Evolutionary conservation across 2,329 filamentous ascomycete genomes (phyloP).

Genomic region (Endoconidiophora polonica): DNA sequence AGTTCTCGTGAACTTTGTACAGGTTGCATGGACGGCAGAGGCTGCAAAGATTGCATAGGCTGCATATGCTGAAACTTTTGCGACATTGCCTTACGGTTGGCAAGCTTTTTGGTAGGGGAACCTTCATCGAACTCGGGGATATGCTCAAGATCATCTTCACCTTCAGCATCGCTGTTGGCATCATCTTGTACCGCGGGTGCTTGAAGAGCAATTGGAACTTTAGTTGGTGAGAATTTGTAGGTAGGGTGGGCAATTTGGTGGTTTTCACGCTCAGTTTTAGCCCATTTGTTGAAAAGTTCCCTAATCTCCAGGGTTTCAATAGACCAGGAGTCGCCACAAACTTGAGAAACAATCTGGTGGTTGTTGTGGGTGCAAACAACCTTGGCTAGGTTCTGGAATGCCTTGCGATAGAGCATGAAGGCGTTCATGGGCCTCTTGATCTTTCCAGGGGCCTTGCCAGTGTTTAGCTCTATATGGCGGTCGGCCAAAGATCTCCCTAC

Average conservation of each 20-base stretch:
- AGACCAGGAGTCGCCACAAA: constrained; percentile 78
- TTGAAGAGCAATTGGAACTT: constrained; percentile 19
- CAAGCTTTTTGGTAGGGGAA: not conserved
- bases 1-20: no score
- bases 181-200: constrained; percentile 26
- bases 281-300: constrained; percentile 60
- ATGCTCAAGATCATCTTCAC: constrained; percentile 1
- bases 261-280: constrained; percentile 65
- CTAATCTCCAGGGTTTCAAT: constrained; percentile 59
- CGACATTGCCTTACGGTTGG: no score
- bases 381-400: constrained; percentile 77
- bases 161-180: constrained; percentile 6
- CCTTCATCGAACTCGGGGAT: not conserved
- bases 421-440: constrained; percentile 91
- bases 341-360: constrained; percentile 77
- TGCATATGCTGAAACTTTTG: no score
- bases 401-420: constrained; percentile 94
- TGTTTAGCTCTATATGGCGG: constrained; percentile 50
- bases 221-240: constrained; percentile 74
- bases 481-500: constrained; percentile 54
- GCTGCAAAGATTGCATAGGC: no score
- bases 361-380: constrained; percentile 70
- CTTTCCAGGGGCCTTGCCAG: constrained; percentile 53
- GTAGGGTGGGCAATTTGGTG: constrained; percentile 72
- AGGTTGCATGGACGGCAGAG: no score